Evolutionary conservation across 108 stramenopile species (phyloP).

Genomic region (Hondaea fermentalgiana): DNA sequence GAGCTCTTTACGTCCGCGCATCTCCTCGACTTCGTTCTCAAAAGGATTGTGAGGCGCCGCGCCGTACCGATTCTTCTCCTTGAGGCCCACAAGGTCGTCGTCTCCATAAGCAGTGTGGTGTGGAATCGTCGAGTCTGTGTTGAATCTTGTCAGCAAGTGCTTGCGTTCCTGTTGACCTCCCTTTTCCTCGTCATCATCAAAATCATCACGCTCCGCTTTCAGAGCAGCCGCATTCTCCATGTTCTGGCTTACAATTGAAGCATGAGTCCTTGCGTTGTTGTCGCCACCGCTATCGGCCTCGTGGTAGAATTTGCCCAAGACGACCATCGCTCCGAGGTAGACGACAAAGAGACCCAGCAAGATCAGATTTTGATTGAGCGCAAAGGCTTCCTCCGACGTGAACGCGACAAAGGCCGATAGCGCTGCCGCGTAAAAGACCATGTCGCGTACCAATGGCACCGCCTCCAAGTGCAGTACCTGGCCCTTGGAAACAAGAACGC

Average conservation of each 20-base stretch:
- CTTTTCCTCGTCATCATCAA: too few relatives aligned
- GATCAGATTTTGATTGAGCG: neutral
- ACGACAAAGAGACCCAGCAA: neutral
- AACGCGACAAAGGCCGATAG: neutral
- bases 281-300: neutral
- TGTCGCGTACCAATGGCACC: neutral
- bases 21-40: neutral
- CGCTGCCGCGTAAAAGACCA: neutral
- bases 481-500: constrained; percentile 3
- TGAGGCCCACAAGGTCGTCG: neutral
- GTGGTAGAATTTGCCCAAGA: neutral
- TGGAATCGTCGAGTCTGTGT: too few relatives aligned
- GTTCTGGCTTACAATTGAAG: too few relatives aligned
- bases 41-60: neutral
- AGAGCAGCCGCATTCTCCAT: too few relatives aligned
- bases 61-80: neutral
- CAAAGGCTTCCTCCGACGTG: neutral
- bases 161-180: too few relatives aligned
- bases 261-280: neutral
- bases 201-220: too few relatives aligned
- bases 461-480: neutral
- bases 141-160: too few relatives aligned
- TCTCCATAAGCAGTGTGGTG: too few relatives aligned
- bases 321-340: neutral
- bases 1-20: neutral